Base-by-base conservation (phyloP, 164 flowering plant species). In the Vitis cinerea region DNA sequence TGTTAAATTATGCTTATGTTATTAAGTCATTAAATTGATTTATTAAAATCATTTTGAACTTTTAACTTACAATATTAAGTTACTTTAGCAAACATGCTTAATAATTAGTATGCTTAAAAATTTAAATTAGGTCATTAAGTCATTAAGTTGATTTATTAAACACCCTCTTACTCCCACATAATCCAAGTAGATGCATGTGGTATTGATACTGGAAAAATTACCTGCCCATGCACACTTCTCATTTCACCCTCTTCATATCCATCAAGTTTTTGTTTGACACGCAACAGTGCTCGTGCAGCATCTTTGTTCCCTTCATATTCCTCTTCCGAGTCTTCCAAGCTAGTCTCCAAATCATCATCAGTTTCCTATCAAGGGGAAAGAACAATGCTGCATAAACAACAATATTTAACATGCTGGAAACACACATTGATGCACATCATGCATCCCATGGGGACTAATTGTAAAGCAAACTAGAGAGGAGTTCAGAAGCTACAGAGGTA, bases 201-300 rank as follows among this genome's bases (percentile, higher is more conserved):
- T 15, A 50, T 52, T 10, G 10, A 10, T 5, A 30, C 9, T 19
- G 29, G 44, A 55, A 37, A 31, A 57, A 60, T 74, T 87, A 91
- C 99, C 97, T 95, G 99, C 27, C 99, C 99, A 71, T 91, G 92
- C 19, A 87, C 85, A 69, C 98, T 95, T 84, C 90, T 88, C 97
- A 90, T 84, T 86, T 95, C 99, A 64, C 99, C 97, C 47, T 84
- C 97, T 86, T 95, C 99, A 74, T 95, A 91, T 65, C 99, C 99
- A 77, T 95, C 99, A 44, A 95, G 79, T 79, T 95, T 95, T 77
- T 95, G 97, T 74, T 91, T 95, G 61, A 95, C 99, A 59, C 98
- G 99, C 95, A 93, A 63, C 71, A 95, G 63, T 55, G 98, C 99
- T 77, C 99, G 97, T 51, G 94, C 85, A 66, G 97, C 99, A 80